These are phyloP conservation scores for Neolentinus lepideus DNA, from an alignment of 1,284 basidiomycete genomes.

Conservation along the genomic window DNA sequence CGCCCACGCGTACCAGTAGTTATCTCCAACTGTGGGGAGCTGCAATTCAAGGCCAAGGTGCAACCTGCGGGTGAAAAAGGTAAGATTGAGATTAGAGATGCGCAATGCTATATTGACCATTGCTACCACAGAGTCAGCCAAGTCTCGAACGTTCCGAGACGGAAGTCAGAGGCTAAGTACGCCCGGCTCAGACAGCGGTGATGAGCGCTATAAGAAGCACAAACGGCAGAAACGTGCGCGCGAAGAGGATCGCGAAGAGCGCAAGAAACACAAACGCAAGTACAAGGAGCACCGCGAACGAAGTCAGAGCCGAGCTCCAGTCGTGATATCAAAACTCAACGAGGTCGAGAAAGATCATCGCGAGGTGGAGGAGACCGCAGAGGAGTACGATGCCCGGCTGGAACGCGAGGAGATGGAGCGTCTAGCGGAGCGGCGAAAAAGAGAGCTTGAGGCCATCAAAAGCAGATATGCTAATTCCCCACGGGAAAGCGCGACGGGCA, in stretches of 20 bases:
- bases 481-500: slow-evolving; percentile 32
- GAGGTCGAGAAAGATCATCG: not conserved
- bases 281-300: slow-evolving; percentile 6
- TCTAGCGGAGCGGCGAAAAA: slow-evolving; percentile 35
- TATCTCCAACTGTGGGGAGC: slow-evolving; percentile 81
- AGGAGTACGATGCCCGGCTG: slow-evolving; percentile 64
- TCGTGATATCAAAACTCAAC: not conserved
- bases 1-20: slow-evolving; percentile 64
- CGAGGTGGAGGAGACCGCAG: slow-evolving; percentile 40
- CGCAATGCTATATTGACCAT: not conserved
- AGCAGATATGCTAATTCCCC: slow-evolving; percentile 23
- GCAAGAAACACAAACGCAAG: slow-evolving; percentile 18
- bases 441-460: slow-evolving; percentile 44
- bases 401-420: slow-evolving; percentile 67
- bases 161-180: slow-evolving; percentile 1
- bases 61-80: slow-evolving; percentile 8
- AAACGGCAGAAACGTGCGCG: slow-evolving; percentile 18
- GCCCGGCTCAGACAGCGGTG: slow-evolving; percentile 13
- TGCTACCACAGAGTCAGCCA: not conserved
- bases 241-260: slow-evolving; percentile 7
- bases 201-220: slow-evolving; percentile 21
- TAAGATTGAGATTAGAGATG: slow-evolving; percentile 9
- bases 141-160: not conserved
- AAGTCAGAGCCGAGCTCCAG: not conserved
- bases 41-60: slow-evolving; percentile 55